Evolutionary conservation across 148 eudicot genomes (phyloP).

Genomic region (Simmondsia chinensis): DNA sequence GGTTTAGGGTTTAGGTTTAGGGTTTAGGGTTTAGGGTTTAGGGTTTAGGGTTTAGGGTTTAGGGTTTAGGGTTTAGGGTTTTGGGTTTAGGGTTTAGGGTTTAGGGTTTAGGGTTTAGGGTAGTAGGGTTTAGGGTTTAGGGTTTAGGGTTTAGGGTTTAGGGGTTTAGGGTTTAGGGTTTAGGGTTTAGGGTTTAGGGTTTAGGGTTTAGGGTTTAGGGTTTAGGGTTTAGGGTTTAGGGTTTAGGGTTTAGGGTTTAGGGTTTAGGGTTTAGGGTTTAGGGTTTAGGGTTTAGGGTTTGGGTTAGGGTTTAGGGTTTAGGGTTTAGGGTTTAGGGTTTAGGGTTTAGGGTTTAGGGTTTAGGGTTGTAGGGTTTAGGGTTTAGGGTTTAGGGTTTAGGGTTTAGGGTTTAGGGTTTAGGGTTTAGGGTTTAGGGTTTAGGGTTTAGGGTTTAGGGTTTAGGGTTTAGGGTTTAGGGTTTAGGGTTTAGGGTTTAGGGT

Average conservation of each 20-base stretch:
- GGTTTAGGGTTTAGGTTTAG: background rate
- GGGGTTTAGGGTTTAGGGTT: slow-evolving; percentile 6
- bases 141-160: slow-evolving; percentile 10
- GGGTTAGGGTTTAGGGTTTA: slow-evolving; percentile 8
- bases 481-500: slow-evolving; percentile 13
- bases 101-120: slow-evolving; percentile 6
- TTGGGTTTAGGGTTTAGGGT: slow-evolving; percentile 5
- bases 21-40: background rate
- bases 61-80: slow-evolving; percentile 5
- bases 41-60: slow-evolving; percentile 6
- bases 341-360: slow-evolving; percentile 14
- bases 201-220: slow-evolving; percentile 7
- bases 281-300: slow-evolving; percentile 4
- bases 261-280: slow-evolving; percentile 8
- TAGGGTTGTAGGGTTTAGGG: slow-evolving; percentile 12
- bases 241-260: slow-evolving; percentile 6
- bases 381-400: slow-evolving; percentile 12
- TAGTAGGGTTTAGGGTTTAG: slow-evolving; percentile 2
- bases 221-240: slow-evolving; percentile 9
- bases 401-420: slow-evolving; percentile 9
- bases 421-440: slow-evolving; percentile 9
- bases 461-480: slow-evolving; percentile 10
- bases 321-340: slow-evolving; percentile 8
- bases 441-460: slow-evolving; percentile 8
- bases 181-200: slow-evolving; percentile 7